Evolutionary conservation across 2,329 filamentous ascomycete species (phyloP), one percentile per base, ranked within the genome.

Genomic region (Fusarium multiceps): DNA sequence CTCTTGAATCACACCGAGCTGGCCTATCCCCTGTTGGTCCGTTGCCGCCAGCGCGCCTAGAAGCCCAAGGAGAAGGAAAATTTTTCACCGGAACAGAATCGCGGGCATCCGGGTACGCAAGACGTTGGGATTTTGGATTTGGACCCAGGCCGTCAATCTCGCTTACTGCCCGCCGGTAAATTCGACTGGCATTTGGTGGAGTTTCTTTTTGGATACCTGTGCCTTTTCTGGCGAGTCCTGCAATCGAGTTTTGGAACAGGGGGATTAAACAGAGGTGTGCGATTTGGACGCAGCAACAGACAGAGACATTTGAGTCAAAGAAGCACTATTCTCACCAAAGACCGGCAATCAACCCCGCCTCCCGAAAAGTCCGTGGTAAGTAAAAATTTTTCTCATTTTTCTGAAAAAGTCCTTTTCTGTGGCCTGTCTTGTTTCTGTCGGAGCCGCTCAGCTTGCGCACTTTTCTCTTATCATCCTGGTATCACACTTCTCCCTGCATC

Each of bases 151-250:
- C 71, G 63, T 79, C 78, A 71, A 79, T 79, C 75, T 79, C 78
- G 78, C 78, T 79, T 75, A 73, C 69, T 68, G 67, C 64, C 75
- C 74, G 72, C 75, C 64, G 75, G 74, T 76, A 79, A 79, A 78
- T 77, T 78, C 74, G 69, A 75, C 75, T 72, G 72, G 64, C 71
- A 72, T 64, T 69, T 63, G 55, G 73, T 74, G 71, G 73, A 69
- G 60, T 57, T 42, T 50, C 30, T 50, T 30, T 40, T 56, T 57
- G 21, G 56, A 60, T 64, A 56, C 53, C 54, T 37, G 37, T 60
- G 59, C 65, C 50, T 37, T 63, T 70, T 69, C 64, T 61, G 59
- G 54, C 55, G 60, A 72, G 66, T 65, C 55, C 59, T 71, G 47
- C 49, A 69, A 63, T 43, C 55, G 53, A 68, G 41, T 56, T 48